Base-by-base conservation (phyloP, 352 stramenopile species). In the Globisporangium abappressorium region DNA sequence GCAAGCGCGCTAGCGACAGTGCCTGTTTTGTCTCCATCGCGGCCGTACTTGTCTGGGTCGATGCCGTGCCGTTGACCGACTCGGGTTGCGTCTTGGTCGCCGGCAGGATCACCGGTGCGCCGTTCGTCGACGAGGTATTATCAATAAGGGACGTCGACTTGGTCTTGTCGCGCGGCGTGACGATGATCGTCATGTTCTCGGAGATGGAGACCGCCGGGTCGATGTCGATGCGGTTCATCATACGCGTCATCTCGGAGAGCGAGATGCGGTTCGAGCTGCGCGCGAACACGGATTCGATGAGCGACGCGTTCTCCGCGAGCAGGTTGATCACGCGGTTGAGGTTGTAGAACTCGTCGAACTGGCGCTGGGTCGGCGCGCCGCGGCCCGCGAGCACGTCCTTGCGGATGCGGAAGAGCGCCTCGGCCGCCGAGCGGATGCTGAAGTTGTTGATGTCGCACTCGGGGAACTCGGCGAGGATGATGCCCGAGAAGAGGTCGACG, bases 311-410 rank as follows among this genome's bases (percentile, higher is more conserved):
- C 59, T 76, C 67, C 5, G 70, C 60, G 15, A 76, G 67, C 34
- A 76, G 47, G 28, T 76, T 76, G 33, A 74, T 66, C 5, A 76
- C 68, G 2, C 71, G 67, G 28, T 74, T 76, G 67, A 76, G 67
- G 59, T 73, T 74, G 67, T 74, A 76, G 20, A 76, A 71, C 55
- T 76, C 67, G 38, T 71, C 68, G 15, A 76, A 76, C 55, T 76
- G 71, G 28, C 28, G 24, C 61, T 71, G 67, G 54, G 71, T 67
- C 3, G 71, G 71, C n/a, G 66, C 55, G 5, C 30, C 43, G 1
- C 47, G 51, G 8, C 60, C 61, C 5, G 69, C 64, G 46, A 74
- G 63, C 24, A 76, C 66, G 38, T 76, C 71, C 18, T 61, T 71
- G 30, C 69, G 72, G 46, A 74, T 71, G 26, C 71, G 71, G 61